Evolutionary conservation across 805 yeast genomes (phyloP).

Genomic region (Schwanniomyces yamadae): DNA sequence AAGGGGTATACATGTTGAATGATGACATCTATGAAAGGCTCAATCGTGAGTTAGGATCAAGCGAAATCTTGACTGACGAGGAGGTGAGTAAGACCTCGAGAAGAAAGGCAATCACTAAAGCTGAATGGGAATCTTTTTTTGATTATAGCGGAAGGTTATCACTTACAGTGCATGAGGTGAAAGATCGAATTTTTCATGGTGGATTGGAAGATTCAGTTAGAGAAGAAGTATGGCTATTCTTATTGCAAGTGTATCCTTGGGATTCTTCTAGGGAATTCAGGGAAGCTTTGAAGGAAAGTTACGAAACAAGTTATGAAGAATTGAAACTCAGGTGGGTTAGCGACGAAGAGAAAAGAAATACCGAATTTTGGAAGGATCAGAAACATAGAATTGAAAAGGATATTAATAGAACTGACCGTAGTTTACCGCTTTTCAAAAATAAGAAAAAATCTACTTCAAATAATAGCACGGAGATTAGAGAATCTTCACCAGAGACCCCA

Average conservation of each 20-base stretch:
- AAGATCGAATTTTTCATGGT: constrained; percentile 85
- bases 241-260: constrained; percentile 88
- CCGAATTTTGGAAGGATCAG: constrained; percentile 85
- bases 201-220: constrained; percentile 65
- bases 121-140: constrained; percentile 85
- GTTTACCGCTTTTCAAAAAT: constrained; percentile 58
- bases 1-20: constrained; percentile 50
- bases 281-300: constrained; percentile 51
- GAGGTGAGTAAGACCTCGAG: constrained; percentile 65
- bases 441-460: constrained; percentile 30
- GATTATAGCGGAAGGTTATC: constrained; percentile 73
- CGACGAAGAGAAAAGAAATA: constrained; percentile 48
- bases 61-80: constrained; percentile 53
- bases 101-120: constrained; percentile 59
- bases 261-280: constrained; percentile 74
- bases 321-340: constrained; percentile 70
- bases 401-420: constrained; percentile 86
- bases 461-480: constrained; percentile 28
- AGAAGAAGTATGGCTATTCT: constrained; percentile 79
- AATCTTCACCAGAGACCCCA: constrained; percentile 35
- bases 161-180: constrained; percentile 75
- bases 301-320: constrained; percentile 58
- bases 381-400: constrained; percentile 89
- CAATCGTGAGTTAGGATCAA: constrained; percentile 61
- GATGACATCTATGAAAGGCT: constrained; percentile 60